Percentiles rank a stretch among this genome's conserved stretches.
These are phyloP conservation scores for Solanum sitiens DNA, from an alignment of 257 asterid species.

Conservation along the genomic window DNA sequence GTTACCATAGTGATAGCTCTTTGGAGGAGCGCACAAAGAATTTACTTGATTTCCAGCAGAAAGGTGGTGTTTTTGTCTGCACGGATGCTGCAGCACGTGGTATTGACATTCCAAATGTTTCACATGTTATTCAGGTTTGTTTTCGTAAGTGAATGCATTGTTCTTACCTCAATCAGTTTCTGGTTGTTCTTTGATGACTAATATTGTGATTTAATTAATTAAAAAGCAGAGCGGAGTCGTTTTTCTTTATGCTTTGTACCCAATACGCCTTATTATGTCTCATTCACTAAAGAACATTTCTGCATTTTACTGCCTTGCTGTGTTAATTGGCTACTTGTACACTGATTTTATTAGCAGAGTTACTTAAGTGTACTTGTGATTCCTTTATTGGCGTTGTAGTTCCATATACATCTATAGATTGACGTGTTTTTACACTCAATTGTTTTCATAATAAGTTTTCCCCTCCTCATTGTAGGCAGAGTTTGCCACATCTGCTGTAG, in stretches of 20 bases:
- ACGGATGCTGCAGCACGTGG: slow-evolving; percentile 99
- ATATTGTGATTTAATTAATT: neutral
- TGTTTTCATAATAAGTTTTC: neutral
- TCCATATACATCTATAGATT: neutral
- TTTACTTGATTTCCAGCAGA: slow-evolving; percentile 58
- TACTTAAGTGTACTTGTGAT: neutral
- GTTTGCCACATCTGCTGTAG: slow-evolving; percentile 87
- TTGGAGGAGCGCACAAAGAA: slow-evolving; percentile 67
- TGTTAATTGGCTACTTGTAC: neutral
- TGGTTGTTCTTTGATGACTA: neutral
- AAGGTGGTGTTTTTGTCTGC: slow-evolving; percentile 94
- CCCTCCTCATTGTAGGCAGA: slow-evolving; percentile 50
- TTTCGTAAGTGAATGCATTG: neutral
- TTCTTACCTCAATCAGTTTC: neutral
- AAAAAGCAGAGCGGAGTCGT: neutral
- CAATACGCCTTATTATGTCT: neutral
- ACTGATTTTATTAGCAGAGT: neutral
- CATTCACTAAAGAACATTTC: neutral
- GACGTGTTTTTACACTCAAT: neutral
- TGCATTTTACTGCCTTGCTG: neutral
- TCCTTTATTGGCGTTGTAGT: neutral
- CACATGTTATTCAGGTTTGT: slow-evolving; percentile 88
- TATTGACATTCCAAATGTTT: slow-evolving; percentile 74
- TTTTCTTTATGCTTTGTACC: neutral
- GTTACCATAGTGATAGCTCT: slow-evolving; percentile 71